A percentile compares a stretch with the other conserved stretches of the same genome.
These are phyloP conservation scores for Talaromyces amestolkiae DNA, from an alignment of 2,329 filamentous ascomycete species.

Conservation along the genomic window DNA sequence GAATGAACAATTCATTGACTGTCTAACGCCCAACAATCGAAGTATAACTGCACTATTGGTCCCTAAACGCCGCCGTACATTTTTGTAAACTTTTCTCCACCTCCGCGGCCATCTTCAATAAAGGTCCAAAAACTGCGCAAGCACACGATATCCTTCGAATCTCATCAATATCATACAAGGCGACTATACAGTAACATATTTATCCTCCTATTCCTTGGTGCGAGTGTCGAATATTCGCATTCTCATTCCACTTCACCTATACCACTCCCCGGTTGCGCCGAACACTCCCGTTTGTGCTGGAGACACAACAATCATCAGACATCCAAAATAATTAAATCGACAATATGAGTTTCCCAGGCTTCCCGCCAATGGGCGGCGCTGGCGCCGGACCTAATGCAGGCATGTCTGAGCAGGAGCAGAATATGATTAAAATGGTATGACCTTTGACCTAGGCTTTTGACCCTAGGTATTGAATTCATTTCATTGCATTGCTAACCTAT, in stretches of 20 bases:
- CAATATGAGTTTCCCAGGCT: constrained; percentile 38
- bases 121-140: not conserved
- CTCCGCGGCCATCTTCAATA: constrained; percentile 1
- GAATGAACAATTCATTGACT: not conserved
- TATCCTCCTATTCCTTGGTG: not conserved
- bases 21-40: not conserved
- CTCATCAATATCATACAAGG: not conserved
- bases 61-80: constrained; percentile 1
- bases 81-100: constrained; percentile 14
- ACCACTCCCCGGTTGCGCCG: not conserved
- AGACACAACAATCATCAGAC: not conserved
- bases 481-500: not conserved
- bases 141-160: not conserved
- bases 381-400: constrained; percentile 27
- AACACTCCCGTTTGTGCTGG: not conserved
- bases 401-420: constrained; percentile 48
- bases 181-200: not conserved
- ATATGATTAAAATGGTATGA: constrained; percentile 48
- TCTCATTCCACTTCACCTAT: not conserved
- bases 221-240: not conserved
- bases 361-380: constrained; percentile 30
- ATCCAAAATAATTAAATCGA: not conserved
- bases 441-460: no score
- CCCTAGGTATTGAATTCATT: not conserved
- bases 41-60: constrained; percentile 3